Evolutionary conservation across 2,329 filamentous ascomycete species (phyloP).

Genomic region (Paraphaeosphaeria minitans): DNA sequence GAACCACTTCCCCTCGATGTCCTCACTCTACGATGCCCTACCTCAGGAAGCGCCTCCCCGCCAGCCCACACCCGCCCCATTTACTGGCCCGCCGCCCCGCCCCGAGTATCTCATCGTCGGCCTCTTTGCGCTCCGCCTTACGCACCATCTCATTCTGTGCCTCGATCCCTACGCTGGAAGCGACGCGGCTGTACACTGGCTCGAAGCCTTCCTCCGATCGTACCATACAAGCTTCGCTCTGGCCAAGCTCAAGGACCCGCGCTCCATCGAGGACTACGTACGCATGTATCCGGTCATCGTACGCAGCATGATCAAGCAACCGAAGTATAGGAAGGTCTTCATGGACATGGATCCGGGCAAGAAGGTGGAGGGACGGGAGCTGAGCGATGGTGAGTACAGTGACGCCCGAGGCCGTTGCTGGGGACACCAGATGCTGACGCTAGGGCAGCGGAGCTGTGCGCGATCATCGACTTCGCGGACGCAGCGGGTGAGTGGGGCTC

Average conservation of each 20-base stretch:
- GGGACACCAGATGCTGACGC: neutral
- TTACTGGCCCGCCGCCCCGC: neutral
- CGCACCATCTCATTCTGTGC: slow-evolving; percentile 20
- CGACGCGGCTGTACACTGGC: slow-evolving; percentile 25
- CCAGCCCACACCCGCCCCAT: neutral
- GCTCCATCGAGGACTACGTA: slow-evolving; percentile 20
- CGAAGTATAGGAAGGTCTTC: slow-evolving; percentile 23
- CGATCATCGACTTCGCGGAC: slow-evolving; percentile 33
- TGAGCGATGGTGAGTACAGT: slow-evolving; percentile 25
- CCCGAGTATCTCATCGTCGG: slow-evolving; percentile 29
- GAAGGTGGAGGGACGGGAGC: neutral
- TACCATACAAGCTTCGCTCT: slow-evolving; percentile 21
- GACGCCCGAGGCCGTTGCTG: neutral
- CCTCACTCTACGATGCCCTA: neutral
- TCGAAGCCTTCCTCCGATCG: slow-evolving; percentile 23
- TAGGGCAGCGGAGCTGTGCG: slow-evolving; percentile 12
- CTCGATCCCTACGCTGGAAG: slow-evolving; percentile 23
- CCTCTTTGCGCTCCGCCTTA: slow-evolving; percentile 32
- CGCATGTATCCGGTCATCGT: slow-evolving; percentile 23
- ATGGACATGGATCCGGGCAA: slow-evolving; percentile 31
- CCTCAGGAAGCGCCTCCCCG: neutral
- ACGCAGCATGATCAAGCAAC: slow-evolving; percentile 30
- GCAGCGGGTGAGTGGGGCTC: slow-evolving; percentile 37
- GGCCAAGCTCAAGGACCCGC: slow-evolving; percentile 22
- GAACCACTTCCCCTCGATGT: neutral